Conservation (phyloP, 345 rosid species). For the Brassica nigra region DNA sequence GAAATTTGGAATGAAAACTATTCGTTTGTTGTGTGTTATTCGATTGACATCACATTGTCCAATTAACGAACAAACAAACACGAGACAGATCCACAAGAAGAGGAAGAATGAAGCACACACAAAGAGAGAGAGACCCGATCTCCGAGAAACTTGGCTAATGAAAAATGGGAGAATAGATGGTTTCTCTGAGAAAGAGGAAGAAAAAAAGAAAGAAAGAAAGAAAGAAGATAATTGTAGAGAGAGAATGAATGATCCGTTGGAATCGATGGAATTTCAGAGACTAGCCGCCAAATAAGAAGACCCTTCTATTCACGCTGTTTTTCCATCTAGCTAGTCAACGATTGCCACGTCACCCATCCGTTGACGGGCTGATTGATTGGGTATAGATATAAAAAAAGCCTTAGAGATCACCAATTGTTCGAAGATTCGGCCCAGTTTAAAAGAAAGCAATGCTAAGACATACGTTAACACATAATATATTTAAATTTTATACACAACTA, state of each 20-base stretch:
- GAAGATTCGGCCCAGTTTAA: background rate
- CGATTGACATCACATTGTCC: slow-evolving; percentile 15
- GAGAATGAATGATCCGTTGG: slow-evolving; percentile 37
- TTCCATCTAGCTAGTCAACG: background rate
- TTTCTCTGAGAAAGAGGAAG: slow-evolving; percentile 14
- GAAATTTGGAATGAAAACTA: background rate
- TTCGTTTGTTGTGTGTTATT: slow-evolving; percentile 1
- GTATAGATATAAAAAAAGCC: background rate
- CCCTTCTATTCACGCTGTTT: background rate
- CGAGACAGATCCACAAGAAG: slow-evolving; percentile 16
- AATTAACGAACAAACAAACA: background rate
- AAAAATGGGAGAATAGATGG: slow-evolving; percentile 9
- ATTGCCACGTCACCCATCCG: slow-evolving; percentile 27
- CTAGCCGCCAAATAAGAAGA: slow-evolving; percentile 40
- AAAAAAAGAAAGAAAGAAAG: background rate
- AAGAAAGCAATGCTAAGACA: background rate
- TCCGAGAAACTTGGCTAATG: background rate
- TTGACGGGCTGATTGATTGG: background rate
- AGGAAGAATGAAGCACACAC: background rate
- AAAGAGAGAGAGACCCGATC: background rate
- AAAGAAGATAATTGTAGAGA: slow-evolving; percentile 23
- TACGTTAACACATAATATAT: too few species aligned
- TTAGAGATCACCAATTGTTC: background rate
- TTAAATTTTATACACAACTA: too few species aligned
- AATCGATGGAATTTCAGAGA: slow-evolving; percentile 33